These are phyloP conservation scores for Pythium aristosporum DNA, from an alignment of 352 stramenopile genomes.

Conservation along the genomic window DNA sequence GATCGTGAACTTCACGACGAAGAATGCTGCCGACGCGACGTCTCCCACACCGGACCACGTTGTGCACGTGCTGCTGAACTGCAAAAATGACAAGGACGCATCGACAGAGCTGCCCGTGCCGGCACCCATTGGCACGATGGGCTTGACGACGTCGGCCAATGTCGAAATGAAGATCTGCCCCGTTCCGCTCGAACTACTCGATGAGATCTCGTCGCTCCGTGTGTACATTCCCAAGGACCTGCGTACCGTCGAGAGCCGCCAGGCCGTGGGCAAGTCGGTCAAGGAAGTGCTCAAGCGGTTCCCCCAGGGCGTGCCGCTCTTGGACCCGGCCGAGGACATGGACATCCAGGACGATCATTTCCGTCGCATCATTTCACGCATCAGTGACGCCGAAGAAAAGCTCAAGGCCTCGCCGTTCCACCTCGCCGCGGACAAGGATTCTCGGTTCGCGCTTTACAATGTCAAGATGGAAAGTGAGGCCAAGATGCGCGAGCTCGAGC, in stretches of 20 bases:
- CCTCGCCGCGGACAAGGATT: constrained; percentile 67
- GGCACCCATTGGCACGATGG: constrained; percentile 59
- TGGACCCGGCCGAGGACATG: constrained; percentile 95
- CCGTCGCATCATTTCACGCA: constrained; percentile 85
- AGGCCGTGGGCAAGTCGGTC: constrained; percentile 76
- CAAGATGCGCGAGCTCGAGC: constrained; percentile 90
- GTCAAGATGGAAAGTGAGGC: constrained; percentile 91
- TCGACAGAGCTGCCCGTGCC: constrained; percentile 47
- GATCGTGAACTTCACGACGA: constrained; percentile 85
- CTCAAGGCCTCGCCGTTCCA: constrained; percentile 71
- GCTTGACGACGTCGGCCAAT: constrained; percentile 41
- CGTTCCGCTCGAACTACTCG: constrained; percentile 74
- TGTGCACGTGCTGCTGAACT: constrained; percentile 83
- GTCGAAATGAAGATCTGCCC: constrained; percentile 87
- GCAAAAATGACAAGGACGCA: constrained; percentile 39
- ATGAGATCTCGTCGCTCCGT: constrained; percentile 74
- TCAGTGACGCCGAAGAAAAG: constrained; percentile 68
- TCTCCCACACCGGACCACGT: constrained; percentile 62
- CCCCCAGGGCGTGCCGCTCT: constrained; percentile 83
- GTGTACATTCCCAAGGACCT: constrained; percentile 88
- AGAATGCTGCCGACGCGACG: constrained; percentile 66
- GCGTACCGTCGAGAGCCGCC: constrained; percentile 65
- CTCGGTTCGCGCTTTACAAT: constrained; percentile 87
- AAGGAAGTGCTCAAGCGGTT: constrained; percentile 77
- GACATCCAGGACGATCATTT: constrained; percentile 93